phyloP scores from a whole-genome alignment of 2,329 filamentous ascomycete species.

The Byssothecium circinans region DNA sequence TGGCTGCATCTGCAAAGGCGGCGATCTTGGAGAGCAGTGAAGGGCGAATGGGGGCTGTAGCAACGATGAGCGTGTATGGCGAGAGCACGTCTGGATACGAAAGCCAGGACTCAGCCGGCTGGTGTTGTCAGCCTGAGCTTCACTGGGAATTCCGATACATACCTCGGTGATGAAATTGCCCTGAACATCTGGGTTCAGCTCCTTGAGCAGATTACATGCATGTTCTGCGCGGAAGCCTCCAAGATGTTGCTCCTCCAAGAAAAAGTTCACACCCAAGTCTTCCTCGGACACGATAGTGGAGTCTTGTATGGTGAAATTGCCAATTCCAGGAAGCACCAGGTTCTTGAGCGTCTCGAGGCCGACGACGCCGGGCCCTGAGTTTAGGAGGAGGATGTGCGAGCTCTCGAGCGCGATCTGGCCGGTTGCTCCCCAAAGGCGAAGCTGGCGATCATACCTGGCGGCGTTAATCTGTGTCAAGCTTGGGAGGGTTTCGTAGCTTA shows the following conservation, averaged over 20 bases:
- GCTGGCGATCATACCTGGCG: constrained; percentile 81
- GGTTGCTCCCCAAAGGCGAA: constrained; percentile 90
- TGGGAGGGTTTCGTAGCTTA: constrained; percentile 12
- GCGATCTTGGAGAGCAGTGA: constrained; percentile 55
- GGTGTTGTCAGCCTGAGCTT: constrained; percentile 17
- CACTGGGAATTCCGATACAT: constrained; percentile 8
- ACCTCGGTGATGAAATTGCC: constrained; percentile 69
- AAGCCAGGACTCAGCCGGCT: constrained; percentile 51
- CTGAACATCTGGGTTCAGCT: constrained; percentile 90
- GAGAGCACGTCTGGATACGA: constrained; percentile 43
- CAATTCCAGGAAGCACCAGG: constrained; percentile 89
- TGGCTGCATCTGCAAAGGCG: constrained; percentile 55
- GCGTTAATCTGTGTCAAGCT: constrained; percentile 44
- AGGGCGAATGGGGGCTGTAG: constrained; percentile 60
- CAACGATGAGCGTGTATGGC: constrained; percentile 63
- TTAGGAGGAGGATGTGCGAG: constrained; percentile 87
- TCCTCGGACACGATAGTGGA: constrained; percentile 73
- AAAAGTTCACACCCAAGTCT: constrained; percentile 96
- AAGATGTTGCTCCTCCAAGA: constrained; percentile 76
- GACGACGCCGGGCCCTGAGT: constrained; percentile 81
- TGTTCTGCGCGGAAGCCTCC: constrained; percentile 78
- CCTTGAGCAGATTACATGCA: constrained; percentile 73
- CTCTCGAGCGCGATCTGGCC: constrained; percentile 90
- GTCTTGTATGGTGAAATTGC: constrained; percentile 88
- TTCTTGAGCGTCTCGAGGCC: constrained; percentile 95